Evolutionary conservation across 75 land plant species (phyloP).

Genomic region (Larix kaempferi): DNA sequence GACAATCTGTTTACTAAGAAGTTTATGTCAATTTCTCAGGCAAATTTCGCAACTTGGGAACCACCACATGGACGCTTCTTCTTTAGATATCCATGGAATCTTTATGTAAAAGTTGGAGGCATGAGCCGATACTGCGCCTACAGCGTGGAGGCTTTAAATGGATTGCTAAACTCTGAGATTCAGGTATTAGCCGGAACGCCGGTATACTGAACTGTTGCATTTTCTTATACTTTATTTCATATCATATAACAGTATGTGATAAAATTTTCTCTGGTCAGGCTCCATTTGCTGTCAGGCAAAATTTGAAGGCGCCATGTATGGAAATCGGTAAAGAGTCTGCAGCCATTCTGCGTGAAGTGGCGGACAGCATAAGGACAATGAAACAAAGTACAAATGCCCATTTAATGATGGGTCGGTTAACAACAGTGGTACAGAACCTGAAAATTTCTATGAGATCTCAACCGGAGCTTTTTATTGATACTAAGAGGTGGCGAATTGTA

Average conservation of each 20-base stretch:
- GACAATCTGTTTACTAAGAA: background rate
- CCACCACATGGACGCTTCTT: too few species aligned
- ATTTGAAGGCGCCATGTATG: background rate
- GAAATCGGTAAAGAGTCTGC: background rate
- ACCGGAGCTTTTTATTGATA: background rate
- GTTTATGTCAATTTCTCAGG: conserved; percentile 14
- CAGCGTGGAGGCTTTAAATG: conserved; percentile 24
- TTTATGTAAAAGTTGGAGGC: too few species aligned
- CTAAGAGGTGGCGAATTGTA: too few species aligned
- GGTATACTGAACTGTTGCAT: background rate
- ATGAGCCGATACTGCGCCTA: too few species aligned
- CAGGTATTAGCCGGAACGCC: background rate
- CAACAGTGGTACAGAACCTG: background rate
- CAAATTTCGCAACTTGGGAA: conserved; percentile 9
- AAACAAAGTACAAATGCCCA: too few species aligned
- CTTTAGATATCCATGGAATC: too few species aligned
- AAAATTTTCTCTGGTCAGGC: background rate
- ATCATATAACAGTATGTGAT: background rate
- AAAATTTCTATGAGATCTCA: background rate
- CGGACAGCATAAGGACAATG: background rate
- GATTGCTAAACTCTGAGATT: conserved; percentile 15
- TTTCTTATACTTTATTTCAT: background rate
- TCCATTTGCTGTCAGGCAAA: background rate
- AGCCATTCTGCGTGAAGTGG: background rate
- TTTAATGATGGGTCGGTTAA: too few species aligned